Percentiles rank a stretch among this genome's conserved stretches.
These are phyloP conservation scores for Eimeria sp. DNA, from an alignment of 169 alveolate species.

Conservation along the genomic window DNA sequence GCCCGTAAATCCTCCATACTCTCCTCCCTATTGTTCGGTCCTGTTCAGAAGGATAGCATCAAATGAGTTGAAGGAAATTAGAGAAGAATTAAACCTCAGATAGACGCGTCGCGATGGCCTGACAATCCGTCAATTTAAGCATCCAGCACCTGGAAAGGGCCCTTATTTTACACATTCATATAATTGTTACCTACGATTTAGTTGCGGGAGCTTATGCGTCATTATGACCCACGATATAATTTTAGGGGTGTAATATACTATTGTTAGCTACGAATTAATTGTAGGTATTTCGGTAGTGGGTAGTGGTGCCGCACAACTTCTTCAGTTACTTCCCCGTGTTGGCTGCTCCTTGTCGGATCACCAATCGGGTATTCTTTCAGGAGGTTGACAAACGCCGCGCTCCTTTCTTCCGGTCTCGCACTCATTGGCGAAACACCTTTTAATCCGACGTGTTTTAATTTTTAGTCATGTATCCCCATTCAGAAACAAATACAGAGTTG, in stretches of 20 bases:
- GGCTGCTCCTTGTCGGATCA: conserved; percentile 86
- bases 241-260: not conserved
- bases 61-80: not conserved
- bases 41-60: conserved; percentile 73
- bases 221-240: not conserved
- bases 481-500: not conserved
- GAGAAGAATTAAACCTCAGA: not conserved
- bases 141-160: not conserved
- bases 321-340: conserved; percentile 90
- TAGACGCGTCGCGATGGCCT: not conserved
- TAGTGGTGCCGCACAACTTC: conserved; percentile 62
- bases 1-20: conserved; percentile 91
- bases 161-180: no score
- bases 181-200: not conserved
- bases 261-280: not conserved
- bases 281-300: not conserved
- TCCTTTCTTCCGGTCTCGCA: conserved; percentile 6
- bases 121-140: not conserved
- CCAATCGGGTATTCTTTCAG: conserved; percentile 88
- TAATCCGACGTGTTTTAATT: not conserved
- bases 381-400: conserved; percentile 90
- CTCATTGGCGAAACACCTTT: conserved; percentile 39
- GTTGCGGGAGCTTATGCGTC: not conserved
- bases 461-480: not conserved
- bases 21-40: conserved; percentile 92